Percentiles rank a stretch among this genome's conserved stretches.
These are phyloP conservation scores for Umbellularia californica DNA, from an alignment of 164 flowering plant species.

Conservation along the genomic window DNA sequence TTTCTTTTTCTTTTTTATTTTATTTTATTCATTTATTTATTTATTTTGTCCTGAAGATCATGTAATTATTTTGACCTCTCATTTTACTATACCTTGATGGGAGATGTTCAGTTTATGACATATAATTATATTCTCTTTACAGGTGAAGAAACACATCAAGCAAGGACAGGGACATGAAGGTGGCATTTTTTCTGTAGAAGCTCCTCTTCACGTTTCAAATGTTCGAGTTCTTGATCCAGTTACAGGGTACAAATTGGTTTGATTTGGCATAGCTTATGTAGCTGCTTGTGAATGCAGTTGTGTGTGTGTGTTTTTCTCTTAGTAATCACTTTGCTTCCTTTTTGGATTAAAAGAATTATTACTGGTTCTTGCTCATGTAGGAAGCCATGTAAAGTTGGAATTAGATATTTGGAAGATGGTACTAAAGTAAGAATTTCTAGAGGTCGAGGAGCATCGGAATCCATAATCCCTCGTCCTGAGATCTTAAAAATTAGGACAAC, in stretches of 20 bases:
- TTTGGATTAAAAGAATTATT: neutral
- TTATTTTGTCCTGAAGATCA: too few species aligned
- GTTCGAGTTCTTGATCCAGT: slow-evolving; percentile 86
- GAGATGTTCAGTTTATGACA: too few species aligned
- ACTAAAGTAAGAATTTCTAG: slow-evolving; percentile 79
- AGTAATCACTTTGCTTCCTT: too few species aligned
- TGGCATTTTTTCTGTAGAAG: slow-evolving; percentile 94
- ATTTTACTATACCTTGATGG: too few species aligned
- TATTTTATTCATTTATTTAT: too few species aligned
- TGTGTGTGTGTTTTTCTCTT: neutral
- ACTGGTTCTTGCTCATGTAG: slow-evolving; percentile 27
- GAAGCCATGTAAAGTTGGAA: slow-evolving; percentile 78
- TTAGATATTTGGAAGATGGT: slow-evolving; percentile 79
- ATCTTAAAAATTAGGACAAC: slow-evolving; percentile 81
- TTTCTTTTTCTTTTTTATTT: too few species aligned
- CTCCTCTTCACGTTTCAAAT: slow-evolving; percentile 96
- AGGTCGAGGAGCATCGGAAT: slow-evolving; percentile 80
- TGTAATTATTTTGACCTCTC: too few species aligned
- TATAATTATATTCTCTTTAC: slow-evolving; percentile 12
- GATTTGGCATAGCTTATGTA: neutral
- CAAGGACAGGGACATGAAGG: slow-evolving; percentile 96
- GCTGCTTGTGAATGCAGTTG: neutral
- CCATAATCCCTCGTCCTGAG: slow-evolving; percentile 92
- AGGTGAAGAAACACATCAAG: slow-evolving; percentile 94
- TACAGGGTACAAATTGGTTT: slow-evolving; percentile 46